These are phyloP conservation scores for Puccinia hordei DNA, from an alignment of 1,284 basidiomycete species.

Conservation along the genomic window DNA sequence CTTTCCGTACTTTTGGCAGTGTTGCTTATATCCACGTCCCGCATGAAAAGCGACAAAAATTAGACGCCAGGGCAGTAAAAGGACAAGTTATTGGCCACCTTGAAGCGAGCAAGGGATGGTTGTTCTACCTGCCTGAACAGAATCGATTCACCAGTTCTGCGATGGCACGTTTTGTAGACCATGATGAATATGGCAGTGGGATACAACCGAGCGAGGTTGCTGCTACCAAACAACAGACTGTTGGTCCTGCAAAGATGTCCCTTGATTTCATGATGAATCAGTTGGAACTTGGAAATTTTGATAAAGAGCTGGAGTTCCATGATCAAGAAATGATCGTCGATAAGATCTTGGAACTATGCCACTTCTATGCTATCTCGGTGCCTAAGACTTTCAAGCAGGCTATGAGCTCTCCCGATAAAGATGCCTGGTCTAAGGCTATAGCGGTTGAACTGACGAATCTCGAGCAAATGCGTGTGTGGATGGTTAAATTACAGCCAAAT, in stretches of 20 bases:
- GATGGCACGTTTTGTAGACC: background rate
- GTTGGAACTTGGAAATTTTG: background rate
- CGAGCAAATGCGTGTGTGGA: background rate
- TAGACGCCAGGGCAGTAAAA: slow-evolving; percentile 8
- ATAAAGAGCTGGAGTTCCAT: background rate
- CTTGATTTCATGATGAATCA: background rate
- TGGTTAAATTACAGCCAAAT: background rate
- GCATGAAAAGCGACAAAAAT: background rate
- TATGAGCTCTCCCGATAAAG: background rate
- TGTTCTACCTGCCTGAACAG: background rate
- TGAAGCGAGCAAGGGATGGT: background rate
- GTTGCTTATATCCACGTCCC: slow-evolving; percentile 7
- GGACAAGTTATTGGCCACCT: background rate
- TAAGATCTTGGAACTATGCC: background rate
- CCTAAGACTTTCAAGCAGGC: background rate
- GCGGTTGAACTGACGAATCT: background rate
- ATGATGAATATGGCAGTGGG: background rate
- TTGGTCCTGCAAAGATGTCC: background rate
- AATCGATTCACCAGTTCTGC: background rate
- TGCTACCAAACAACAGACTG: too few relatives aligned
- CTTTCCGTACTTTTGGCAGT: background rate
- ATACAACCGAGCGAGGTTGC: too few relatives aligned
- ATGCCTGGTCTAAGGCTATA: background rate
- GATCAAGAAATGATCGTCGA: background rate
- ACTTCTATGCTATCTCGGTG: background rate